Percentiles rank a stretch among this genome's conserved stretches.
These are phyloP conservation scores for Apiospora aurea DNA, from an alignment of 2,329 filamentous ascomycete species.

Conservation along the genomic window DNA sequence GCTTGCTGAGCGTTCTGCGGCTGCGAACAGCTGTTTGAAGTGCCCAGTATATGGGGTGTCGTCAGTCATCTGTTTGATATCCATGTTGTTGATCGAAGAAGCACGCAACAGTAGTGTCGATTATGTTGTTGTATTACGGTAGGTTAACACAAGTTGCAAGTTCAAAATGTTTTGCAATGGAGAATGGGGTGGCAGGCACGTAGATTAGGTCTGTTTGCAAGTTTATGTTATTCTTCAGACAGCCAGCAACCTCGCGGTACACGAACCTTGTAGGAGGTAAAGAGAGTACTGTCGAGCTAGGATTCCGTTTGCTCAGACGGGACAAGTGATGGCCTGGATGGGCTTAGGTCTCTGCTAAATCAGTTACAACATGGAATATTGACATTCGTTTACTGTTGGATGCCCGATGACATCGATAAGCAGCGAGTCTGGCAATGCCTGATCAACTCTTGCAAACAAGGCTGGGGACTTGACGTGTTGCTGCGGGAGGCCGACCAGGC, in stretches of 20 bases:
- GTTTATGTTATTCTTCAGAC: not conserved
- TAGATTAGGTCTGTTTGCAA: not conserved
- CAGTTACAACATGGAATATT: not conserved
- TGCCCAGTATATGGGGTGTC: not conserved
- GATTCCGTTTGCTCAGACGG: not conserved
- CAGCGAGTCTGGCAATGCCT: not conserved
- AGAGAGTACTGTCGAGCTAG: not conserved
- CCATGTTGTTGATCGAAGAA: slow-evolving; percentile 25
- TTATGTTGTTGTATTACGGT: not conserved
- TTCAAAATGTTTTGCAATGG: too few relatives aligned
- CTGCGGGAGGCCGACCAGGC: not conserved
- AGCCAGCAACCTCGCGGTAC: not conserved
- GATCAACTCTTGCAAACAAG: not conserved
- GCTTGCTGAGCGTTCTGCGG: slow-evolving; percentile 23
- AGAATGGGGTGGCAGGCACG: not conserved
- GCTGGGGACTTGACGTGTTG: not conserved
- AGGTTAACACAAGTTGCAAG: not conserved
- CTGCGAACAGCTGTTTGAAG: slow-evolving; percentile 19
- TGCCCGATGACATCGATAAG: not conserved
- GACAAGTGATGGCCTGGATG: not conserved
- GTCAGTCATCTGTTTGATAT: slow-evolving; percentile 27
- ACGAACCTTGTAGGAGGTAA: not conserved
- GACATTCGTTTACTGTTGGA: not conserved
- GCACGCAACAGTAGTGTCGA: not conserved
- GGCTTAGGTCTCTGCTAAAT: not conserved